Percentiles rank a stretch among this genome's conserved stretches.
Conservation (phyloP, 345 rosid species). For the Populus tremula region DNA sequence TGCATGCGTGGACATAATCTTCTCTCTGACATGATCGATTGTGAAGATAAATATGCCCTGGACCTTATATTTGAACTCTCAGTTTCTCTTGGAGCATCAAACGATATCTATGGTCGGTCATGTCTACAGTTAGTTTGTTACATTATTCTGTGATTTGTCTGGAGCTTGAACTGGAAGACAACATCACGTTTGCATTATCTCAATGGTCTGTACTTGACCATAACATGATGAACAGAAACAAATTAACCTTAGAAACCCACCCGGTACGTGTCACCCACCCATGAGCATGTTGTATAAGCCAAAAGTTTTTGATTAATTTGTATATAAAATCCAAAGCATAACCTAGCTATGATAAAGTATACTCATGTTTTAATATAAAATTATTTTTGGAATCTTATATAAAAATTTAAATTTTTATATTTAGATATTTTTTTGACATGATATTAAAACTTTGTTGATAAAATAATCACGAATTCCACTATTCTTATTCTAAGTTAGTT, state of each 20-base stretch:
- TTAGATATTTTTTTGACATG: no score
- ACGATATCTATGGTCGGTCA: neutral
- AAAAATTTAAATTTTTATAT: no score
- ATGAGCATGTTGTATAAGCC: neutral
- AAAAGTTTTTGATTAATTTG: conserved; percentile 16
- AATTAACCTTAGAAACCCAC: neutral
- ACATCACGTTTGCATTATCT: conserved; percentile 27
- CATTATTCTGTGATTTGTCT: conserved; percentile 11
- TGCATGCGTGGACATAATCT: neutral
- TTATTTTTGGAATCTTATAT: no score
- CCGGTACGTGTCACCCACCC: conserved; percentile 8
- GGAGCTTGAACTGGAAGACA: conserved; percentile 7
- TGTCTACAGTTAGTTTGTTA: neutral
- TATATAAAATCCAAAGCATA: neutral
- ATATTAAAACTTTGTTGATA: accelerated
- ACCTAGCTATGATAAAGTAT: neutral
- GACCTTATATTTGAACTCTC: no score
- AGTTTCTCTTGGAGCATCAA: neutral
- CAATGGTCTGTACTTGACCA: conserved; percentile 7
- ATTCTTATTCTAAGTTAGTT: no score
- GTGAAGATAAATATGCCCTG: neutral
- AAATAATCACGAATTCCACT: no score
- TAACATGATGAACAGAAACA: neutral
- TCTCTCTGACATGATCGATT: neutral
- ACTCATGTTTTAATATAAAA: no score